Conservation (phyloP, 176 grass and related monocot species). For the Calamus simplicifolius region DNA sequence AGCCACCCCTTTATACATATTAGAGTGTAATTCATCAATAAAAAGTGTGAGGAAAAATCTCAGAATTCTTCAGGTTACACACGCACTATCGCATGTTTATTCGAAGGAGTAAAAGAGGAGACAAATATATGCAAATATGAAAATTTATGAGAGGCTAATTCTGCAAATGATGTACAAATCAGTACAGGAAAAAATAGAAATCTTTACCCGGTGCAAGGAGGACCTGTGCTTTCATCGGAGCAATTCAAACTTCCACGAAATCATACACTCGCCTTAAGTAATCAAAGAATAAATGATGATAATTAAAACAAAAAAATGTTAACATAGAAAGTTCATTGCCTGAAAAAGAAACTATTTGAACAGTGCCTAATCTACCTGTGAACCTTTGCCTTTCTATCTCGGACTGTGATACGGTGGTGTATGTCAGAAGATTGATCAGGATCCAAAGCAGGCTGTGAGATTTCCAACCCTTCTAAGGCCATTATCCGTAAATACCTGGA, state of each 20-base stretch:
- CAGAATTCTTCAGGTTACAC: no score
- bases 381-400: conserved; percentile 77
- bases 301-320: background rate
- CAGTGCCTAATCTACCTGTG: conserved; percentile 42
- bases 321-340: background rate
- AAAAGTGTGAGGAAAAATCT: no score
- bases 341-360: background rate
- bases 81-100: no score
- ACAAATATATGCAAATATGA: no score
- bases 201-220: conserved; percentile 91
- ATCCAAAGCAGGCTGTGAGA: conserved; percentile 91
- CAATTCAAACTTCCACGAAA: conserved; percentile 66
- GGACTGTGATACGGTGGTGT: conserved; percentile 86
- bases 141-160: no score
- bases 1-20: no score
- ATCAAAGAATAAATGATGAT: conserved; percentile 11
- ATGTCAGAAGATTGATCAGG: conserved; percentile 85
- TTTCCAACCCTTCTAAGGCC: conserved; percentile 93
- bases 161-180: no score
- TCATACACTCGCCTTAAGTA: conserved; percentile 66
- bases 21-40: no score
- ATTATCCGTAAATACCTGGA: conserved; percentile 91
- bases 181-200: background rate
- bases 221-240: conserved; percentile 75
- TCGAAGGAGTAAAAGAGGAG: no score